These are phyloP conservation scores for Periconia macrospinosa DNA, from an alignment of 2,329 filamentous ascomycete genomes.

Conservation along the genomic window DNA sequence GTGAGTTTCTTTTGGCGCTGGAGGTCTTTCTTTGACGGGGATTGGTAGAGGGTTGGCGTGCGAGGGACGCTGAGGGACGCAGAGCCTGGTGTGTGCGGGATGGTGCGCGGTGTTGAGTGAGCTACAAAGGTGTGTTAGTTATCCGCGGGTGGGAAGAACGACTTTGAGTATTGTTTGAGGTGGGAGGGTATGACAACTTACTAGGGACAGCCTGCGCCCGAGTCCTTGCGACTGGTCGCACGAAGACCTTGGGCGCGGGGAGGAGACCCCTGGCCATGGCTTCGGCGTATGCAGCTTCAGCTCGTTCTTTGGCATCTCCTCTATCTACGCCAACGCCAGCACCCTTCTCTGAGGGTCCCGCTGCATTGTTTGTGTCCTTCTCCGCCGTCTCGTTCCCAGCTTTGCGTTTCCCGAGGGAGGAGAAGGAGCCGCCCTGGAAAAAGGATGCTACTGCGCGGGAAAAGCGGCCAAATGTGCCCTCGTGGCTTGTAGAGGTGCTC, in stretches of 20 bases:
- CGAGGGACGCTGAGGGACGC: slow-evolving; percentile 8
- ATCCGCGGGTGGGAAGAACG: neutral
- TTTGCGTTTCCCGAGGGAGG: slow-evolving; percentile 36
- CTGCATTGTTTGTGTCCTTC: slow-evolving; percentile 4
- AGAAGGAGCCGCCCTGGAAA: slow-evolving; percentile 12
- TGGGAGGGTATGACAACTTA: neutral
- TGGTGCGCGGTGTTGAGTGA: neutral
- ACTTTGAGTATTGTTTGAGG: neutral
- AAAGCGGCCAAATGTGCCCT: slow-evolving; percentile 32
- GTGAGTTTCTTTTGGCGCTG: slow-evolving; percentile 59
- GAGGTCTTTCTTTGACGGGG: slow-evolving; percentile 60
- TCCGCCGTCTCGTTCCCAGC: slow-evolving; percentile 21
- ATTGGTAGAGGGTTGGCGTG: slow-evolving; percentile 45
- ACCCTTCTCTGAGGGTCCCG: slow-evolving; percentile 2
- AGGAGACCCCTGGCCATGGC: slow-evolving; percentile 38
- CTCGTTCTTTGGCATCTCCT: slow-evolving; percentile 29
- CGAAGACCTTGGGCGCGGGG: slow-evolving; percentile 34
- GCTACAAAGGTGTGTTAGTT: neutral
- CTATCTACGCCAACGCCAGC: slow-evolving; percentile 12
- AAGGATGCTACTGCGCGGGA: slow-evolving; percentile 28
- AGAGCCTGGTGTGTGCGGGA: slow-evolving; percentile 10
- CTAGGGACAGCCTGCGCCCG: slow-evolving; percentile 8
- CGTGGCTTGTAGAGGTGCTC: slow-evolving; percentile 9
- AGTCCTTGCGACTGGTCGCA: slow-evolving; percentile 23
- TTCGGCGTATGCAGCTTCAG: slow-evolving; percentile 34